Percentiles rank a stretch among this genome's conserved stretches.
Evolutionary conservation across 2,329 filamentous ascomycete species (phyloP).

Genomic region (Leptodontidium sp.): DNA sequence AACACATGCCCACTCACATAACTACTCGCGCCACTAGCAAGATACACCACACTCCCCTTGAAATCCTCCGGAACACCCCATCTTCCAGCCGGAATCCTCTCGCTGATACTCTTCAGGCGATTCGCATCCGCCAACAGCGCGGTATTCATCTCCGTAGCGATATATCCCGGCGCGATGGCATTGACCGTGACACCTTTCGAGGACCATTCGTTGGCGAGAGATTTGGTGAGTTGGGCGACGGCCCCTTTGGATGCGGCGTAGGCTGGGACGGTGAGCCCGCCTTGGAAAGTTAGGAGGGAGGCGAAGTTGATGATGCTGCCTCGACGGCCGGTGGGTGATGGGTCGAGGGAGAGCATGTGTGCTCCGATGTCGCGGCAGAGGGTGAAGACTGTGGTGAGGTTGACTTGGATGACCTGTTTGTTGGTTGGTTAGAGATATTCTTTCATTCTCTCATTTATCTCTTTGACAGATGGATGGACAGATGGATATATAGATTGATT

Average conservation of each 20-base stretch:
- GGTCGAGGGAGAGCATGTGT: conserved; percentile 70
- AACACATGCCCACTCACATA: conserved; percentile 86
- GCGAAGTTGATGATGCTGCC: conserved; percentile 87
- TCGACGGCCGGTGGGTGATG: conserved; percentile 74
- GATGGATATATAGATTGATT: too few relatives aligned
- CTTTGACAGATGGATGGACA: too few relatives aligned
- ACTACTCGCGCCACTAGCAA: conserved; percentile 77
- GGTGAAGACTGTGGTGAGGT: conserved; percentile 82
- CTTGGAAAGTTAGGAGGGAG: conserved; percentile 87
- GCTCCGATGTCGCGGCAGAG: conserved; percentile 80
- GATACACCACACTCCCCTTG: conserved; percentile 80
- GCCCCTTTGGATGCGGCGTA: conserved; percentile 89
- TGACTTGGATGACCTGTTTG: conserved; percentile 75
- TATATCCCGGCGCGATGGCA: conserved; percentile 88
- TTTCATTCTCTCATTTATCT: neutral
- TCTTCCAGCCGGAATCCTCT: conserved; percentile 81
- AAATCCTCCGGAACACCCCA: conserved; percentile 90
- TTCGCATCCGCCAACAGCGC: conserved; percentile 78
- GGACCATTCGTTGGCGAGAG: conserved; percentile 87
- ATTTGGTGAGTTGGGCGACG: conserved; percentile 71
- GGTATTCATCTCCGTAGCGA: conserved; percentile 93
- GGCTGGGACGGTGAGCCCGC: conserved; percentile 86
- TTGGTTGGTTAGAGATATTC: conserved; percentile 36
- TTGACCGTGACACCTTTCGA: conserved; percentile 83
- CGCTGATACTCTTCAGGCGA: conserved; percentile 76